phyloP scores from a whole-genome alignment of 2,329 filamentous ascomycete species.

The Cucurbitaria berberidis region DNA sequence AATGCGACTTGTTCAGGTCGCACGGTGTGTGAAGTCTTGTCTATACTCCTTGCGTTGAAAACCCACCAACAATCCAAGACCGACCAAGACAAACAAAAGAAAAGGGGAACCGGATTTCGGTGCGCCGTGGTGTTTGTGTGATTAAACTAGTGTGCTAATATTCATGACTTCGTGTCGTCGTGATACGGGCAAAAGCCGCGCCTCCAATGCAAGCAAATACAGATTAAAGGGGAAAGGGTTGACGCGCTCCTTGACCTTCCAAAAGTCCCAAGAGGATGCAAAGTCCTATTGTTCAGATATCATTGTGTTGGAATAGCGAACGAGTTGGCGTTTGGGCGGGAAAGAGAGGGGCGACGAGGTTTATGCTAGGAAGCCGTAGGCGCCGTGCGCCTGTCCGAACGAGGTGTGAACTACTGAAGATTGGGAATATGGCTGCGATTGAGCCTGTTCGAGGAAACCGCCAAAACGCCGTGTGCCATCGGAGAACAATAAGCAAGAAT shows the following conservation, averaged over 20 bases:
- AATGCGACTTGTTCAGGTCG: conserved; percentile 7
- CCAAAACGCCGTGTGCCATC: conserved; percentile 40
- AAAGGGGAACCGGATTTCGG: conserved; percentile 15
- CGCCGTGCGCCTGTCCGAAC: conserved; percentile 31
- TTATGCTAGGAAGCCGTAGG: conserved; percentile 34
- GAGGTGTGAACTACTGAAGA: conserved; percentile 24
- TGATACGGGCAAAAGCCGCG: conserved; percentile 34
- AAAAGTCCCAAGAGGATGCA: background rate
- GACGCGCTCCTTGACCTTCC: conserved; percentile 7
- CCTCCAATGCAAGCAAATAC: conserved; percentile 44
- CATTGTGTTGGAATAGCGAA: background rate
- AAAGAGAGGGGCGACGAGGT: conserved; percentile 1
- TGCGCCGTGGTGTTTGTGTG: conserved; percentile 17
- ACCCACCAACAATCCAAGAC: too few species aligned
- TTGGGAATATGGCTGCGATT: conserved; percentile 25
- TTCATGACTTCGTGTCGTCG: conserved; percentile 48
- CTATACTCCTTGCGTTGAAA: conserved; percentile 29
- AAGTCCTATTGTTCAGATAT: background rate
- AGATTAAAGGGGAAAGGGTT: conserved; percentile 26
- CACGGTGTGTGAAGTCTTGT: conserved; percentile 24
- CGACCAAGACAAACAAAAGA: conserved; percentile 16
- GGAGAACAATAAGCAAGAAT: conserved; percentile 50
- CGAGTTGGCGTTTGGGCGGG: background rate
- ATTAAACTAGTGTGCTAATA: conserved; percentile 33
- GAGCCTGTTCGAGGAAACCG: conserved; percentile 32